Percentiles rank a stretch among this genome's conserved stretches.
Evolutionary conservation across 768 basidiomycete genomes (phyloP).

Genomic region (Amanita brunnescens): DNA sequence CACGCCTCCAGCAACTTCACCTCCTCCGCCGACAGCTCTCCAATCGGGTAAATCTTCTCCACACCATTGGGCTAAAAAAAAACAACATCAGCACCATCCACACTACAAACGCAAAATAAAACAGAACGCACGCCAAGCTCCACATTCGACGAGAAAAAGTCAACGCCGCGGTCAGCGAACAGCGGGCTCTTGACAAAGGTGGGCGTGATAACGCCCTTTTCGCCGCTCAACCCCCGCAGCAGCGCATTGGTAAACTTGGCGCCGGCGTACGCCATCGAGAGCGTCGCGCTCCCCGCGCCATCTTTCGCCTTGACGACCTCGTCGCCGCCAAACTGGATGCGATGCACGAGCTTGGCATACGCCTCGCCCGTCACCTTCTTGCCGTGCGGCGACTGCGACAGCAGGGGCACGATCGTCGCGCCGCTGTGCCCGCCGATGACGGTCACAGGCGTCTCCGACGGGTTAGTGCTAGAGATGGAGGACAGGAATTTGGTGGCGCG

Average conservation of each 20-base stretch:
- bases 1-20: conserved; percentile 79
- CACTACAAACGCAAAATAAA: neutral
- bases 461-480: conserved; percentile 50
- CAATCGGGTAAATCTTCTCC: conserved; percentile 84
- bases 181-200: conserved; percentile 87
- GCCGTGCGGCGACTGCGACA: conserved; percentile 72
- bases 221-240: conserved; percentile 79
- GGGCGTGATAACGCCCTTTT: conserved; percentile 77
- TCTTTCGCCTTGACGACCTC: conserved; percentile 99
- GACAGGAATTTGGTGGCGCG: conserved; percentile 88
- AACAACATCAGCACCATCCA: conserved; percentile 8
- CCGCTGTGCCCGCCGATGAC: conserved; percentile 96
- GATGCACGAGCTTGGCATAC: conserved; percentile 73
- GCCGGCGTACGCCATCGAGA: conserved; percentile 94
- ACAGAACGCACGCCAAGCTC: conserved; percentile 73
- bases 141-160: conserved; percentile 92
- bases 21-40: conserved; percentile 72
- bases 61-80: conserved; percentile 64
- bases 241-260: conserved; percentile 82
- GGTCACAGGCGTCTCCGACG: conserved; percentile 62
- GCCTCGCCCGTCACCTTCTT: conserved; percentile 67
- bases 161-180: conserved; percentile 76
- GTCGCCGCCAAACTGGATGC: conserved; percentile 97
- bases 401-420: conserved; percentile 90
- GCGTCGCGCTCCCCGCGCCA: conserved; percentile 86